Evolutionary conservation across 2,329 filamentous ascomycete genomes (phyloP).

Genomic region (Aureobasidium mangrovei): DNA sequence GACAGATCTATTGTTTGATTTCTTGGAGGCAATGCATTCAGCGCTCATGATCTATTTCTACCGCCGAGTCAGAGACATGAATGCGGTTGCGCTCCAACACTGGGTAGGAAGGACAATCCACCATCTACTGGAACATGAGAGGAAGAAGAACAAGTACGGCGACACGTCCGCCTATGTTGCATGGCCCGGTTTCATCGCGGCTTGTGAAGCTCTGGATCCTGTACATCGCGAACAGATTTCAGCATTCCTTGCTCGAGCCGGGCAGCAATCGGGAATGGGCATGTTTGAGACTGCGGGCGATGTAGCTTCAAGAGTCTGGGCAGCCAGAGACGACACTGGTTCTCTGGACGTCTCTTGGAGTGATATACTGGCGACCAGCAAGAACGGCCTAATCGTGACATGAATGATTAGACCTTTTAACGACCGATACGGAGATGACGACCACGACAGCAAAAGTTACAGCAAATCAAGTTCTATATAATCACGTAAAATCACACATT

Average conservation of each 20-base stretch:
- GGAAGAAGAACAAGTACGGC: slow-evolving; percentile 18
- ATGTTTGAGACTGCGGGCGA: slow-evolving; percentile 1
- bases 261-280: slow-evolving; percentile 1
- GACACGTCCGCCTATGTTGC: slow-evolving; percentile 24
- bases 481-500: too few species aligned
- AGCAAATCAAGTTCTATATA: too few species aligned
- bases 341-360: slow-evolving; percentile 7
- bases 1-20: slow-evolving; percentile 25
- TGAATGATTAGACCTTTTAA: not conserved
- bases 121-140: slow-evolving; percentile 26
- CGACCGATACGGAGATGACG: too few species aligned
- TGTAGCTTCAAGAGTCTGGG: slow-evolving; percentile 6
- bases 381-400: slow-evolving; percentile 8
- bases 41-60: slow-evolving; percentile 37
- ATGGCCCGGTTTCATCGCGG: slow-evolving; percentile 35
- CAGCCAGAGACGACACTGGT: slow-evolving; percentile 3
- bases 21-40: slow-evolving; percentile 33
- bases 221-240: slow-evolving; percentile 1
- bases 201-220: slow-evolving; percentile 29
- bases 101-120: slow-evolving; percentile 31
- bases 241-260: slow-evolving; percentile 5
- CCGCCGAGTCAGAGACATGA: slow-evolving; percentile 31
- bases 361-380: slow-evolving; percentile 6
- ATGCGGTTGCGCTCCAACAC: slow-evolving; percentile 31
- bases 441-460: too few species aligned